phyloP scores from a whole-genome alignment of 768 basidiomycete species.

The Mycena vulgaris region DNA sequence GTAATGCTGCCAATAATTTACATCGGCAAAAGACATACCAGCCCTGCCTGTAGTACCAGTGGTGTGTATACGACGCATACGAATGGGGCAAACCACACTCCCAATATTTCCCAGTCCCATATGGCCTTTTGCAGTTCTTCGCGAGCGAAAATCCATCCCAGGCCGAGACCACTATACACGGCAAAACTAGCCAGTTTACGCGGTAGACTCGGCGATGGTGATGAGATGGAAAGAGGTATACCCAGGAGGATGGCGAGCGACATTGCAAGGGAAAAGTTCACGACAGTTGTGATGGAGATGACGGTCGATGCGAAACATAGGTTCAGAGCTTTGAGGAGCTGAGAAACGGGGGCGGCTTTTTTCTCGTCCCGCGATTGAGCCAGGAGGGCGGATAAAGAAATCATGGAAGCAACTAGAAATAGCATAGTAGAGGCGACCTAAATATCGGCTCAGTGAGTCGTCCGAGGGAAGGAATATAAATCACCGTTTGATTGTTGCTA shows the following conservation, averaged over 20 bases:
- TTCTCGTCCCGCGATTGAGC: constrained; percentile 43
- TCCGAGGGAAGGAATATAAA: constrained; percentile 3
- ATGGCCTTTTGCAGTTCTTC: constrained; percentile 66
- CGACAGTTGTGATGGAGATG: constrained; percentile 87
- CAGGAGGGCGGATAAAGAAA: constrained; percentile 53
- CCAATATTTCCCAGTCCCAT: constrained; percentile 85
- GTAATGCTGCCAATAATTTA: constrained; percentile 32
- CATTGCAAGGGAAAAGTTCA: constrained; percentile 94
- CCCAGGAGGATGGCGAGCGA: constrained; percentile 76
- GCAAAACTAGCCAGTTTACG: constrained; percentile 48
- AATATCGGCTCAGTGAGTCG: constrained; percentile 1
- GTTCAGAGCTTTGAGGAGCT: constrained; percentile 79
- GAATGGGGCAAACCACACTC: constrained; percentile 89
- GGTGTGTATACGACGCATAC: constrained; percentile 86
- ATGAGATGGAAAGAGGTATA: constrained; percentile 70
- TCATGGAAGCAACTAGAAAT: constrained; percentile 47
- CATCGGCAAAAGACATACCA: constrained; percentile 64
- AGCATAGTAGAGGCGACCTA: constrained; percentile 20
- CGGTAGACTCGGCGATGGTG: constrained; percentile 45
- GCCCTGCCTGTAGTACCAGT: constrained; percentile 78
- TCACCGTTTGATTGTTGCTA: constrained; percentile 59
- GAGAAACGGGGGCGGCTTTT: constrained; percentile 57
- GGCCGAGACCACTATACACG: constrained; percentile 63
- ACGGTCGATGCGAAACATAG: constrained; percentile 89
- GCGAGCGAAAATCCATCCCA: constrained; percentile 69